phyloP scores from a whole-genome alignment of 345 rosid genomes.

The Passiflora organensis region DNA sequence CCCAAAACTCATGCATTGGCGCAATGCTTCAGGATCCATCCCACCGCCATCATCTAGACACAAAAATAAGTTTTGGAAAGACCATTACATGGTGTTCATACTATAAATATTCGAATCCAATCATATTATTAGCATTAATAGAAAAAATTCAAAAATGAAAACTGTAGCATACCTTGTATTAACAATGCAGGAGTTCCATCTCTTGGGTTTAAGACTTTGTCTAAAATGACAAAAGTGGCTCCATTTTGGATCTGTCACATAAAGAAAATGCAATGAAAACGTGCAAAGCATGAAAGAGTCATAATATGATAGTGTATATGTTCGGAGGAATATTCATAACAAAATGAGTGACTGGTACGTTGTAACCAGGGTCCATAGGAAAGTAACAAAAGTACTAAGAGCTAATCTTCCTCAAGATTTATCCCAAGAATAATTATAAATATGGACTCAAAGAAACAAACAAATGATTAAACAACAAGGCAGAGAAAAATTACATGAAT shows the following conservation, averaged over 20 bases:
- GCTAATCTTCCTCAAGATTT: neutral
- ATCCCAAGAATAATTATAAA: neutral
- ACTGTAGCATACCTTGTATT: conserved; percentile 58
- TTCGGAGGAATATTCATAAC: too few relatives aligned
- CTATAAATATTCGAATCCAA: too few relatives aligned
- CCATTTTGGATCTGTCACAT: conserved; percentile 81
- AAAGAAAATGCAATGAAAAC: conserved; percentile 16
- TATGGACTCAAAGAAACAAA: neutral
- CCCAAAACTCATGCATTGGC: conserved; percentile 92
- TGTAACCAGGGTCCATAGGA: neutral
- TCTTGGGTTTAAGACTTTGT: conserved; percentile 70
- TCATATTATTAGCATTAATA: too few relatives aligned
- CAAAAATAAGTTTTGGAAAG: neutral
- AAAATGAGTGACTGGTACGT: neutral
- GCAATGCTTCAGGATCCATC: conserved; percentile 86
- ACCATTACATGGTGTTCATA: too few relatives aligned
- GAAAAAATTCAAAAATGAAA: neutral
- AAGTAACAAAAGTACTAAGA: neutral
- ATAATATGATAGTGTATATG: conserved; percentile 9
- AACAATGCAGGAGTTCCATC: conserved; percentile 66
- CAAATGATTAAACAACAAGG: neutral
- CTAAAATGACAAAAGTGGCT: conserved; percentile 90
- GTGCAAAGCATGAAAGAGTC: conserved; percentile 27
- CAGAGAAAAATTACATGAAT: neutral
- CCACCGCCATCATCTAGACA: conserved; percentile 93